Percentiles rank a stretch among this genome's conserved stretches.
Conservation (phyloP, 768 basidiomycete genomes). For the Trametes meyenii region DNA sequence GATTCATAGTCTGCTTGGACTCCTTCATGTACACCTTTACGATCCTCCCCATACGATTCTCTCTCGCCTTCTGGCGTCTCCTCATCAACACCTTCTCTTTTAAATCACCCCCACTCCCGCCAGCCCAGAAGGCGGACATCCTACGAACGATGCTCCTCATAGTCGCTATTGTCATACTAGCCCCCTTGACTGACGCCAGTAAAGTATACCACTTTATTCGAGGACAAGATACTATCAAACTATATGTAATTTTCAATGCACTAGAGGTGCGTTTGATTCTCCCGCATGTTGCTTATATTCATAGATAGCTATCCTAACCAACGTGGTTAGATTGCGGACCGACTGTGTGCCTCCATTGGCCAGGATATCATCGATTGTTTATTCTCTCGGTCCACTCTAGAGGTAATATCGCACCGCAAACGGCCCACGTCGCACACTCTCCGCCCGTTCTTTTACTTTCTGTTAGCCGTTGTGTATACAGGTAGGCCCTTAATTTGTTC, state of each 20-base stretch:
- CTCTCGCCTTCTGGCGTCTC: conserved; percentile 63
- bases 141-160: conserved; percentile 78
- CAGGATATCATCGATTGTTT: conserved; percentile 97
- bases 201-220: conserved; percentile 98
- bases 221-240: conserved; percentile 97
- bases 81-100: conserved; percentile 51
- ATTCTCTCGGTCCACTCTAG: conserved; percentile 90
- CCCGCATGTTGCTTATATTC: not conserved
- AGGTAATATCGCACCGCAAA: conserved; percentile 63
- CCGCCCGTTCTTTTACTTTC: conserved; percentile 82
- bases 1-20: conserved; percentile 91
- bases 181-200: conserved; percentile 89
- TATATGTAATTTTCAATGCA: conserved; percentile 99
- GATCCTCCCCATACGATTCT: conserved; percentile 89
- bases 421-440: conserved; percentile 67
- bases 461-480: conserved; percentile 79
- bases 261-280: conserved; percentile 72
- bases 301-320: not conserved
- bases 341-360: conserved; percentile 93
- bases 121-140: conserved; percentile 92
- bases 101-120: conserved; percentile 61
- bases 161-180: conserved; percentile 71
- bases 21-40: conserved; percentile 98
- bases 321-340: conserved; percentile 79
- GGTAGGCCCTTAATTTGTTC: conserved; percentile 49